phyloP scores from a whole-genome alignment of 129 eudicot genomes.

The Tagetes erecta region DNA sequence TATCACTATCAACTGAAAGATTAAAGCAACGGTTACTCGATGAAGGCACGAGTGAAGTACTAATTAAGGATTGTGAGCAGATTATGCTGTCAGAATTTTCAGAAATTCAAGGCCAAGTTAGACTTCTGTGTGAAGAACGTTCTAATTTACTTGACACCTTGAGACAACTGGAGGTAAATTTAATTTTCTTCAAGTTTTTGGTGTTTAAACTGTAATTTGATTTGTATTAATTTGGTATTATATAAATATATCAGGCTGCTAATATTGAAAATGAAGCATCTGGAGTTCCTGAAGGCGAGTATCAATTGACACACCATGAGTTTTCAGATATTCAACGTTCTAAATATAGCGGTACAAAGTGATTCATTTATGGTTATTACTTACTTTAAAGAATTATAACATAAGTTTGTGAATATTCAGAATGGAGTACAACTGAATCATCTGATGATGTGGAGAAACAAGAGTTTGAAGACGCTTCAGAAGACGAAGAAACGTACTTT shows the following conservation, averaged over 20 bases:
- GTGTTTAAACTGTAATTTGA: not conserved
- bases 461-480: slow-evolving; percentile 77
- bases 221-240: slow-evolving; percentile 7
- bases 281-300: slow-evolving; percentile 67
- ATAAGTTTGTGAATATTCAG: slow-evolving; percentile 34
- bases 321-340: slow-evolving; percentile 51
- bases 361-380: not conserved
- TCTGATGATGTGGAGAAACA: slow-evolving; percentile 87
- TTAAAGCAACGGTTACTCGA: slow-evolving; percentile 51
- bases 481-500: slow-evolving; percentile 66
- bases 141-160: slow-evolving; percentile 40
- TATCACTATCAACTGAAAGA: slow-evolving; percentile 69
- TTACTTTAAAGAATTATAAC: not conserved
- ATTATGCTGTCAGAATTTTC: slow-evolving; percentile 44
- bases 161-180: slow-evolving; percentile 38
- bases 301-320: slow-evolving; percentile 54
- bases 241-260: slow-evolving; percentile 55
- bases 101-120: slow-evolving; percentile 41
- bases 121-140: slow-evolving; percentile 39
- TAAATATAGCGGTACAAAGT: slow-evolving; percentile 54
- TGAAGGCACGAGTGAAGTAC: slow-evolving; percentile 35
- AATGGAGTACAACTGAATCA: slow-evolving; percentile 86
- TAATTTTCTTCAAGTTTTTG: not conserved
- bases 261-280: slow-evolving; percentile 68
- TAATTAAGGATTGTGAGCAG: slow-evolving; percentile 42